Conservation (phyloP, 768 basidiomycete species). For the Multifurca ochricompacta region DNA sequence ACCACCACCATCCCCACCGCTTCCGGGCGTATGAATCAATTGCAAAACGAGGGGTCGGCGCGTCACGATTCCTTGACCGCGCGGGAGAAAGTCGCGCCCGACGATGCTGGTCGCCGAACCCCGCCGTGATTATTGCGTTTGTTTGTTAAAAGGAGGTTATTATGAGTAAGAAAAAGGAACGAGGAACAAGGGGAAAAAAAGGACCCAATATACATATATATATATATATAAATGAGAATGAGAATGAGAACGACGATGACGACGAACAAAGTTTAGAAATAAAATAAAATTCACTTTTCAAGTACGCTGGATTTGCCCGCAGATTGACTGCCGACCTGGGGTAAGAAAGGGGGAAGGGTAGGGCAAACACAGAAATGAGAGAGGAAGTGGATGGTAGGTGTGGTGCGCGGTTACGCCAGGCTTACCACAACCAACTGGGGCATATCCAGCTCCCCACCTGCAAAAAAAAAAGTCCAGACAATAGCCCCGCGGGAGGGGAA, state of each 20-base stretch:
- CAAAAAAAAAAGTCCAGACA: background rate
- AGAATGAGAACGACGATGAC: no score
- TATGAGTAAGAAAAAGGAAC: no score
- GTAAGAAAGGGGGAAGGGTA: no score
- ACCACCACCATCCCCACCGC: no score
- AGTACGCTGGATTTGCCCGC: conserved; percentile 94
- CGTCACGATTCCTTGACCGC: conserved; percentile 92
- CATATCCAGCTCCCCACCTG: conserved; percentile 89
- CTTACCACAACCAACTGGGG: conserved; percentile 85
- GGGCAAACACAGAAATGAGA: no score
- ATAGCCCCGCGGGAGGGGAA: background rate
- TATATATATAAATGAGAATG: no score
- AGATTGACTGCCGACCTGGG: conserved; percentile 97
- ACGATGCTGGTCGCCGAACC: conserved; percentile 85
- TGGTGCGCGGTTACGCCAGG: conserved; percentile 22
- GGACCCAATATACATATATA: no score
- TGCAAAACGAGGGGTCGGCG: conserved; percentile 92
- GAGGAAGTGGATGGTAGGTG: background rate
- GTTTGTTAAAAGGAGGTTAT: no score
- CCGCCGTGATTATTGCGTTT: no score
- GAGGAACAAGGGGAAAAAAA: no score
- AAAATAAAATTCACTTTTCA: conserved; percentile 70
- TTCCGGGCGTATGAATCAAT: conserved; percentile 83
- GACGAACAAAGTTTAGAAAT: background rate
- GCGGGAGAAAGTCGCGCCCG: conserved; percentile 83